Evolutionary conservation across 805 yeast species (phyloP).

Genomic region (Ogataea kodamae): DNA sequence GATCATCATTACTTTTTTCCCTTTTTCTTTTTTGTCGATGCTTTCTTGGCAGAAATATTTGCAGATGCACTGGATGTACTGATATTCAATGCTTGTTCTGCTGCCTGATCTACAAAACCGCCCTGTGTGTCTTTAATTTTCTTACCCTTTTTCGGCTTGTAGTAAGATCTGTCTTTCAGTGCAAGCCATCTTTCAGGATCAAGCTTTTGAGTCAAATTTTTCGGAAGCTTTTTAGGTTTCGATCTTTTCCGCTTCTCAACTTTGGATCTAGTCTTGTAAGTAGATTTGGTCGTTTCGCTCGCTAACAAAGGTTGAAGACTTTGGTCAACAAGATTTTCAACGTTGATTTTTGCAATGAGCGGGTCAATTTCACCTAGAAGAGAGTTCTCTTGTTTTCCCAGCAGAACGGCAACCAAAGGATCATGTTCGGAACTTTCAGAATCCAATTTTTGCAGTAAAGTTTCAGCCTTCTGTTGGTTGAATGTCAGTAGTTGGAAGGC

Average conservation of each 20-base stretch:
- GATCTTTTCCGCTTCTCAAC: constrained; percentile 25
- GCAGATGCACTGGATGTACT: constrained; percentile 17
- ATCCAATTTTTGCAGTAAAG: constrained; percentile 27
- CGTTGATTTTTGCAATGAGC: constrained; percentile 32
- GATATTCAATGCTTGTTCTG: constrained; percentile 37
- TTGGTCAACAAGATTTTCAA: constrained; percentile 27
- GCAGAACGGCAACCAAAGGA: constrained; percentile 22
- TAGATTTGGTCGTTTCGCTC: constrained; percentile 9
- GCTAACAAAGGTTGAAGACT: constrained; percentile 29
- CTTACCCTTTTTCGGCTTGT: constrained; percentile 73
- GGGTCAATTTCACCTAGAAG: constrained; percentile 23
- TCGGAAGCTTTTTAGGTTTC: constrained; percentile 29
- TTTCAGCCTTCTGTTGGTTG: constrained; percentile 31
- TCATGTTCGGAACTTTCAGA: constrained; percentile 15
- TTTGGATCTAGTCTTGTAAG: constrained; percentile 11
- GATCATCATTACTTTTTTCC: constrained; percentile 23
- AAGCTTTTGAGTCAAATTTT: constrained; percentile 28
- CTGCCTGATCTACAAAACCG: constrained; percentile 46
- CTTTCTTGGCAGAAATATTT: constrained; percentile 11
- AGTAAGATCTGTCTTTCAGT: constrained; percentile 76
- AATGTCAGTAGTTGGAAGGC: constrained; percentile 38
- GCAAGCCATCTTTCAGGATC: constrained; percentile 92
- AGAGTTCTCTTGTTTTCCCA: constrained; percentile 12
- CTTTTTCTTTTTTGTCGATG: constrained; percentile 30
- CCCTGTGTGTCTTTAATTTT: constrained; percentile 60